Base-by-base conservation (phyloP, 768 basidiomycete species). In the Astraeus odoratus region DNA sequence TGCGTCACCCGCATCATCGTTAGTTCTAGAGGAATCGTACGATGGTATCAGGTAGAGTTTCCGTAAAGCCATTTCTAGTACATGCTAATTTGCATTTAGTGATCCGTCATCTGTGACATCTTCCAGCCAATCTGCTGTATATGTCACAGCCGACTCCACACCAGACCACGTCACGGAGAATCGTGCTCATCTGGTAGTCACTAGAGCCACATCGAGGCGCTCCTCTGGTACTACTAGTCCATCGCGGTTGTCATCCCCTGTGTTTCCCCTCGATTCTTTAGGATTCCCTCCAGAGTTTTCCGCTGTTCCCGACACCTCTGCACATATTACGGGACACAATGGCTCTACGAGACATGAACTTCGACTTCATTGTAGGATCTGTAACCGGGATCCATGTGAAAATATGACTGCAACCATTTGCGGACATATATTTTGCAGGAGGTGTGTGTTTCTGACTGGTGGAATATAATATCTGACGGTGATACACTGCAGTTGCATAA, bases 361-460 rank as follows among this genome's bases (percentile, higher is more conserved):
- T 34, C 54, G 57, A 5, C 54, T 77, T 39, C 72, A 78, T 38
- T 81, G 77, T 45, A 70, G 80, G 22, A 58, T 69, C 1, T 81
- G 78, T 50, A 60, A 66, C 5, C 56, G 62, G 20, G 70, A 79
- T 42, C 68, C 71, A 1, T 77, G 75, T 42, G 67, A 71, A 27
- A 70, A 78, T 47, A 69, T 73, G 36, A 80, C 76, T 2, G 78
- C 73, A 18, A 80, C 76, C 4, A 74, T 77, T 59, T 82, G 80
- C 52, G 80, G 80, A 3, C 80, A 82, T 49, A 52, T 82, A 15
- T 82, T 82, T 50, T 82, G 80, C 52, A 69, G 76, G 44, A 47
- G 67, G 80, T 79, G 46, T 19, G 73, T 59, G 39, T 52, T 33
- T 5, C 12, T 33, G 26, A 6, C 19, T 33, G n/a, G 30, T 15